Base-by-base conservation (phyloP, 805 yeast species). In the Sugiyamaella marilandica region DNA sequence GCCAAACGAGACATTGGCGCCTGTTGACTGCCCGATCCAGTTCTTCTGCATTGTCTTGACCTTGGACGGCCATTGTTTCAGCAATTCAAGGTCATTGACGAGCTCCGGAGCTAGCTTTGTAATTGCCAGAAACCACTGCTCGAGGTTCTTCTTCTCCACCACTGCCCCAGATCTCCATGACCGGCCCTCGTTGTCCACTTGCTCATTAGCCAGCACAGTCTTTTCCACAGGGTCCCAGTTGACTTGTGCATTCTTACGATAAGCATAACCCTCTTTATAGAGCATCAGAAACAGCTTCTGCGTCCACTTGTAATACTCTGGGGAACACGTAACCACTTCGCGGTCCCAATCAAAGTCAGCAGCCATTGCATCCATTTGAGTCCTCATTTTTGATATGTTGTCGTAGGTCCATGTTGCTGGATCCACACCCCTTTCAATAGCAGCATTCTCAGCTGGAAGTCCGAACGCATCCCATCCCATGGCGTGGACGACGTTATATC, bases 401-500 rank as follows among this genome's bases (percentile, higher is more conserved):
- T 72, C 63, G 41, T 71, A 75, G 0, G 99, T 94, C 99, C 99
- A 94, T 0, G 68, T 76, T 0, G 81, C 79, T 0, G 99, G 97
- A 56, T 81, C 81, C 10, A 88, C 75, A 0, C 82, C 81, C 56
- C 95, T 72, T 66, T 91, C 96, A 31, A 89, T 83, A 0, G 99
- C 99, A 0, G 99, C 99, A 67, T 94, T 94, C 66, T 94, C 99
- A 0, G 99, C 99, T 0, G 99, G 99, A 26, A 94, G 74, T 0
- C 99, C 99, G 75, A 94, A 94, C 0, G 98, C 96, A 73, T 94
- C 99, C 97, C 97, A 94, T 0, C 99, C 99, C 95, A 94, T 91
- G 0, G 98, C 97, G 65, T 94, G 96, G 1, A 92, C 74, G 11
- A 92, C 96, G 36, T 82, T 71, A 59, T 76, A 78, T 1, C 97